These are phyloP conservation scores for Phylloporus arenicola DNA, from an alignment of 768 basidiomycete species.

Conservation along the genomic window DNA sequence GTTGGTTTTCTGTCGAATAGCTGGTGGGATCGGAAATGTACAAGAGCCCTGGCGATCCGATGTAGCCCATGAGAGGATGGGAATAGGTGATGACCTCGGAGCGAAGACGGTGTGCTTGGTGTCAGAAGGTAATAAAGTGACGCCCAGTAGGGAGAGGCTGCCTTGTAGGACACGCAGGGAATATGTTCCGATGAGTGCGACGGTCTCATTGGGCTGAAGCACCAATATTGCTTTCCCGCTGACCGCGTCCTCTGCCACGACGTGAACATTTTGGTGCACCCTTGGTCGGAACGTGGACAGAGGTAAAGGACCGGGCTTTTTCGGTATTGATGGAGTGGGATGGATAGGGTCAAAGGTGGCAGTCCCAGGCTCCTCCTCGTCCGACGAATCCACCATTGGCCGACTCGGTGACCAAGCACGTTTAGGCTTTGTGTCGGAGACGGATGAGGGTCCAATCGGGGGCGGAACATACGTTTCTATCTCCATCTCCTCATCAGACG, in stretches of 20 bases:
- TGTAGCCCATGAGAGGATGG: slow-evolving; percentile 37
- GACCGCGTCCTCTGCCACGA: not conserved
- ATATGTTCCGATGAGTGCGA: slow-evolving; percentile 69
- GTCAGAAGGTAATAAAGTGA: slow-evolving; percentile 39
- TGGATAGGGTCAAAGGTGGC: slow-evolving; percentile 2
- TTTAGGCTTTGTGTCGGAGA: slow-evolving; percentile 16
- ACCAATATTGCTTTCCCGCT: slow-evolving; percentile 32
- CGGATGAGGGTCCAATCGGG: slow-evolving; percentile 9
- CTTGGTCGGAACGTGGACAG: slow-evolving; percentile 51
- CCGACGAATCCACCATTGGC: slow-evolving; percentile 44
- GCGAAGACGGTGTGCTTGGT: slow-evolving; percentile 57
- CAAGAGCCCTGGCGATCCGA: slow-evolving; percentile 12
- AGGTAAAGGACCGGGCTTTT: slow-evolving; percentile 14
- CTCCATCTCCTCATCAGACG: slow-evolving; percentile 23
- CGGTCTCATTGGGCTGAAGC: slow-evolving; percentile 43
- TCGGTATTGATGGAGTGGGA: not conserved
- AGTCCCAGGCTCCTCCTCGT: slow-evolving; percentile 29
- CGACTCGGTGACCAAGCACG: slow-evolving; percentile 60
- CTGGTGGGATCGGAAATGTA: slow-evolving; percentile 9
- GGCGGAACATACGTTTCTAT: slow-evolving; percentile 13
- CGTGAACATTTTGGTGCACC: slow-evolving; percentile 35
- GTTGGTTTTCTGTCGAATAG: slow-evolving; percentile 9
- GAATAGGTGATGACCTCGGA: slow-evolving; percentile 74
- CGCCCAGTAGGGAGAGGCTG: slow-evolving; percentile 53
- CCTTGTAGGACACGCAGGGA: slow-evolving; percentile 59